Evolutionary conservation across 1,139 yeast genomes (phyloP).

Genomic region (Candida sanyaensis): DNA sequence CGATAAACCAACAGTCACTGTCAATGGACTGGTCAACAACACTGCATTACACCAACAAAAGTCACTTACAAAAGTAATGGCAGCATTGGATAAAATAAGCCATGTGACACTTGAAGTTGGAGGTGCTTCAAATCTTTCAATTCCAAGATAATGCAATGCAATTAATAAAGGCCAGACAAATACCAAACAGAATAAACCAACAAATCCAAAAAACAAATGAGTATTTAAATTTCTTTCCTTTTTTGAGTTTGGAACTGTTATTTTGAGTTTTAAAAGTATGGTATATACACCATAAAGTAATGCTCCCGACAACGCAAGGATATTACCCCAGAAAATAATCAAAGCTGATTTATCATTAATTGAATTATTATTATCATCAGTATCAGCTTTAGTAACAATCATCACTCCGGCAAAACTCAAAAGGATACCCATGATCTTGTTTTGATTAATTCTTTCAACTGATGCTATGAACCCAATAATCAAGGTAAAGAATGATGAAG

Average conservation of each 20-base stretch:
- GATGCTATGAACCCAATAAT: conserved; percentile 74
- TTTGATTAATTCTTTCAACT: conserved; percentile 65
- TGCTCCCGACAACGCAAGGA: conserved; percentile 82
- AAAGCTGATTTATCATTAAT: conserved; percentile 27
- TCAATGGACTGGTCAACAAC: conserved; percentile 86
- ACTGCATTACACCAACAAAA: conserved; percentile 97
- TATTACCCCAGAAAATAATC: conserved; percentile 67
- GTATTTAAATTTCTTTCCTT: conserved; percentile 78
- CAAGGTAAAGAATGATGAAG: conserved; percentile 90
- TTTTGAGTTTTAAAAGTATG: conserved; percentile 72
- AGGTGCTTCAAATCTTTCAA: conserved; percentile 77
- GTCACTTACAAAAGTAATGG: conserved; percentile 82
- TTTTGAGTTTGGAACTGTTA: conserved; percentile 43
- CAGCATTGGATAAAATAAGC: conserved; percentile 64
- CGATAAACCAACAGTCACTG: conserved; percentile 92
- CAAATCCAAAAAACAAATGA: conserved; percentile 90
- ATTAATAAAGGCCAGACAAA: conserved; percentile 84
- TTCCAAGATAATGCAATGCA: conserved; percentile 58
- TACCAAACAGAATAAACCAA: conserved; percentile 77
- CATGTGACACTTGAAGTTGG: conserved; percentile 49
- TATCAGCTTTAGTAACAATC: conserved; percentile 68
- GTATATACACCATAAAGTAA: conserved; percentile 90
- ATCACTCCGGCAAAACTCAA: conserved; percentile 79
- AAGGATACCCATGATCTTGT: conserved; percentile 68
- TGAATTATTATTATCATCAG: conserved; percentile 31